phyloP scores from a whole-genome alignment of 2,329 filamentous ascomycete genomes.

The Phaeomoniella chlamydospora region DNA sequence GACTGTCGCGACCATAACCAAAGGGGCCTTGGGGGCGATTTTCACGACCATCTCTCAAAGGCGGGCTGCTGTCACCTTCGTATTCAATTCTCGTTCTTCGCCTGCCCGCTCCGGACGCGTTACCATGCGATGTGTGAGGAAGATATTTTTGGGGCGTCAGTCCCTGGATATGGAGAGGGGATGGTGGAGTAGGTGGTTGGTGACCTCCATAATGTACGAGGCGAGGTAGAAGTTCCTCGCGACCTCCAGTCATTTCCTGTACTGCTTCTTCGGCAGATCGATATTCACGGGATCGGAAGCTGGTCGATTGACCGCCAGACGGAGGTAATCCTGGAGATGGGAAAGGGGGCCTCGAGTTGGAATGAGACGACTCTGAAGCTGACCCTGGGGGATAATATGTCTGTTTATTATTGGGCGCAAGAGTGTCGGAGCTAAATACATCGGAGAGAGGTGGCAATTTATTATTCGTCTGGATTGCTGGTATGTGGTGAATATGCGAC shows the following conservation, averaged over 20 bases:
- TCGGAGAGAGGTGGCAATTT: conserved; percentile 86
- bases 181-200: conserved; percentile 83
- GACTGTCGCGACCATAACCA: conserved; percentile 67
- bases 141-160: conserved; percentile 27
- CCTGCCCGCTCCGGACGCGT: conserved; percentile 27
- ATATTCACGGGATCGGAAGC: conserved; percentile 65
- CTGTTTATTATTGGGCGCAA: conserved; percentile 30
- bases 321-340: conserved; percentile 65
- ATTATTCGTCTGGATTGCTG: conserved; percentile 78
- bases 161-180: conserved; percentile 39
- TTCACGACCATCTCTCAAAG: conserved; percentile 60
- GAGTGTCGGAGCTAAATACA: conserved; percentile 69
- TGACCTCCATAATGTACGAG: conserved; percentile 91
- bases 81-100: conserved; percentile 79
- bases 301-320: conserved; percentile 23
- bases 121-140: conserved; percentile 11
- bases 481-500: conserved; percentile 81
- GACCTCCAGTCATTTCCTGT: conserved; percentile 75
- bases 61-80: conserved; percentile 73
- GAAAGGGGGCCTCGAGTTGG: conserved; percentile 51
- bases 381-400: conserved; percentile 37
- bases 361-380: conserved; percentile 49
- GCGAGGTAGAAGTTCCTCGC: conserved; percentile 81
- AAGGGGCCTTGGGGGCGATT: conserved; percentile 51
- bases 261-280: conserved; percentile 93